Conservation (phyloP, 2,329 filamentous ascomycete genomes). For the Hypoxylon sp. region DNA sequence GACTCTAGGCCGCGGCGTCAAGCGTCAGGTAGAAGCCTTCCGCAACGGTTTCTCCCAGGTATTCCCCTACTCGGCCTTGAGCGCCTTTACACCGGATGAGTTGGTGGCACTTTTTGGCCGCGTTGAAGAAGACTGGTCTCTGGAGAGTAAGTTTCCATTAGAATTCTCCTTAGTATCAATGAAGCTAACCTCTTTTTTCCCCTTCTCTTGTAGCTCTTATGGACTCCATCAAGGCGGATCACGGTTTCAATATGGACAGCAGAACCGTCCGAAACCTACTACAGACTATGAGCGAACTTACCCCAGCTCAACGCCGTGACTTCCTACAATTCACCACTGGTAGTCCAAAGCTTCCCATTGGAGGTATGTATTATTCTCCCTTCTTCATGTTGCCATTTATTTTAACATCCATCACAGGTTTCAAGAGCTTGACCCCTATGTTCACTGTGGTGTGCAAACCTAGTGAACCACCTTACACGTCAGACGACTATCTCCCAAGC, state of each 20-base stretch:
- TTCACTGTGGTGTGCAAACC: constrained; percentile 99
- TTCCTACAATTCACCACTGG: constrained; percentile 98
- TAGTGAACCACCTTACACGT: constrained; percentile 92
- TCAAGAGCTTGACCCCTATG: constrained; percentile 97
- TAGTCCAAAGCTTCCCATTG: constrained; percentile 97
- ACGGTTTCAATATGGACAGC: constrained; percentile 99
- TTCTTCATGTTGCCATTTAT: constrained; percentile 28
- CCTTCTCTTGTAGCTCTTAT: constrained; percentile 77
- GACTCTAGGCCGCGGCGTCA: constrained; percentile 90
- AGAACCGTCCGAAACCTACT: constrained; percentile 93
- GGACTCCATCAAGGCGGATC: constrained; percentile 98
- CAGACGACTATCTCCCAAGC: constrained; percentile 98
- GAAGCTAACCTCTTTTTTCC: constrained; percentile 40
- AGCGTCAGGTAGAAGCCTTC: constrained; percentile 92
- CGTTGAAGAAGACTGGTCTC: constrained; percentile 95
- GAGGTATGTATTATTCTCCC: constrained; percentile 74
- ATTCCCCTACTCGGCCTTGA: constrained; percentile 93
- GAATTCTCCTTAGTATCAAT: constrained; percentile 34
- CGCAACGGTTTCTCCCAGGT: constrained; percentile 92
- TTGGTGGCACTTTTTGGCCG: constrained; percentile 94
- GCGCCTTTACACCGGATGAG: constrained; percentile 94
- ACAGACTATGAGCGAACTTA: constrained; percentile 93
- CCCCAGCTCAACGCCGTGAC: constrained; percentile 81
- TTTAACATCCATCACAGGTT: constrained; percentile 72
- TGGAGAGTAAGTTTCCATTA: constrained; percentile 81